Evolutionary conservation across 257 asterid species (phyloP).

Genomic region (Solanum ossicruentum): DNA sequence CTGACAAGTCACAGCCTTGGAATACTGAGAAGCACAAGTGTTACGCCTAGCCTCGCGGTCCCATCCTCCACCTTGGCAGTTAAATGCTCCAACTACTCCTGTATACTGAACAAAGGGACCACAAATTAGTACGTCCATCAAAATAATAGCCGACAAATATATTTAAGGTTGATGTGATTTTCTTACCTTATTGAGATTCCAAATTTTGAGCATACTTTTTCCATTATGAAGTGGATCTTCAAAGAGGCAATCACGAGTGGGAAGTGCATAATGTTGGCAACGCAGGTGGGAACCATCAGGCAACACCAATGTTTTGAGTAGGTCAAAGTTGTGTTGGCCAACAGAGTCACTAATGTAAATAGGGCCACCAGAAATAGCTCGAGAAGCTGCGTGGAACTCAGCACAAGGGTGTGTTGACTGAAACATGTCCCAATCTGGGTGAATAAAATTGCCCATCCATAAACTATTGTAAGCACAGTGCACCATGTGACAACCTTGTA

Average conservation of each 20-base stretch:
- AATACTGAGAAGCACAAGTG: conserved; percentile 57
- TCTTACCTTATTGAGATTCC: conserved; percentile 78
- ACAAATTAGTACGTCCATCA: not conserved
- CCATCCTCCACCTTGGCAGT: conserved; percentile 99
- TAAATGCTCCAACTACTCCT: conserved; percentile 82
- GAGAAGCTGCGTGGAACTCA: conserved; percentile 81
- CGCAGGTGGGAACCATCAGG: conserved; percentile 81
- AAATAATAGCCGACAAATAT: not conserved
- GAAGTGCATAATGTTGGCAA: conserved; percentile 67
- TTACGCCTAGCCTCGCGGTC: conserved; percentile 57
- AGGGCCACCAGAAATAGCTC: conserved; percentile 98
- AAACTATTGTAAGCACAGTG: conserved; percentile 93
- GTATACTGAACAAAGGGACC: conserved; percentile 33
- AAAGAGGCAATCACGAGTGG: conserved; percentile 73
- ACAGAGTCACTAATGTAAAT: conserved; percentile 73
- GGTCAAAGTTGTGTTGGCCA: conserved; percentile 64
- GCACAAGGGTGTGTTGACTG: conserved; percentile 96
- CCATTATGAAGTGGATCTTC: conserved; percentile 85
- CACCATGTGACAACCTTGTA: conserved; percentile 98
- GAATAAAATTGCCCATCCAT: conserved; percentile 96
- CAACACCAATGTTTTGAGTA: conserved; percentile 53
- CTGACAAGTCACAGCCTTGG: conserved; percentile 36
- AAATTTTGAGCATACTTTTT: conserved; percentile 76
- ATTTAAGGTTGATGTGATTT: no score
- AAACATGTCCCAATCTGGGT: conserved; percentile 99